These are phyloP conservation scores for Blastobotrys arbuscula DNA, from an alignment of 1,139 yeast genomes.

Conservation along the genomic window DNA sequence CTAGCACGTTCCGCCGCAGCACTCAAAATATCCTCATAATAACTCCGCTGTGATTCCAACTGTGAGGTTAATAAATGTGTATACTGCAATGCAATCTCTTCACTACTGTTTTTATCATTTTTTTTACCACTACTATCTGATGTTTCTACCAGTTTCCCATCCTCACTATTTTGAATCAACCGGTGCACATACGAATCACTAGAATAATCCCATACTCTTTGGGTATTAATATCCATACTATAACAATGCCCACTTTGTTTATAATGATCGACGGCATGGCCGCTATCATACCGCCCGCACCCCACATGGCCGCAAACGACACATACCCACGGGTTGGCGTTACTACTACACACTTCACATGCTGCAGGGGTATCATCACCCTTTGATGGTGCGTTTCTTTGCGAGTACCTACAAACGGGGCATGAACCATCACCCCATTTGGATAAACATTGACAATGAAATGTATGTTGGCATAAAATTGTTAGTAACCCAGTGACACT, in stretches of 20 bases:
- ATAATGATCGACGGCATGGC: constrained; percentile 83
- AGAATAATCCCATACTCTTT: constrained; percentile 94
- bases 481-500: constrained; percentile 76
- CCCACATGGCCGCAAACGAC: constrained; percentile 85
- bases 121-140: constrained; percentile 13
- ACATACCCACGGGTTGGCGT: constrained; percentile 82
- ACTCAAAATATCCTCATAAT: constrained; percentile 61
- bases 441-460: constrained; percentile 82
- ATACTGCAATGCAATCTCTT: constrained; percentile 65
- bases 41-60: constrained; percentile 82
- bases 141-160: constrained; percentile 24
- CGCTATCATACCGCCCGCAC: constrained; percentile 83
- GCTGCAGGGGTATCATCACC: constrained; percentile 15
- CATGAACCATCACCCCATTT: constrained; percentile 91
- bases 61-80: constrained; percentile 75
- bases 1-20: constrained; percentile 37
- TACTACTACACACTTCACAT: constrained; percentile 52
- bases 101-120: constrained; percentile 18
- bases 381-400: constrained; percentile 9
- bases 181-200: constrained; percentile 90
- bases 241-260: constrained; percentile 78
- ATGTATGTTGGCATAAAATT: constrained; percentile 89
- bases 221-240: constrained; percentile 81
- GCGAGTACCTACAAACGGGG: constrained; percentile 83
- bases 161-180: constrained; percentile 63